Percentiles rank a stretch among this genome's conserved stretches.
Conservation (phyloP, 192 early-diverging fungal genomes). For the Linnemannia schmuckeri region DNA sequence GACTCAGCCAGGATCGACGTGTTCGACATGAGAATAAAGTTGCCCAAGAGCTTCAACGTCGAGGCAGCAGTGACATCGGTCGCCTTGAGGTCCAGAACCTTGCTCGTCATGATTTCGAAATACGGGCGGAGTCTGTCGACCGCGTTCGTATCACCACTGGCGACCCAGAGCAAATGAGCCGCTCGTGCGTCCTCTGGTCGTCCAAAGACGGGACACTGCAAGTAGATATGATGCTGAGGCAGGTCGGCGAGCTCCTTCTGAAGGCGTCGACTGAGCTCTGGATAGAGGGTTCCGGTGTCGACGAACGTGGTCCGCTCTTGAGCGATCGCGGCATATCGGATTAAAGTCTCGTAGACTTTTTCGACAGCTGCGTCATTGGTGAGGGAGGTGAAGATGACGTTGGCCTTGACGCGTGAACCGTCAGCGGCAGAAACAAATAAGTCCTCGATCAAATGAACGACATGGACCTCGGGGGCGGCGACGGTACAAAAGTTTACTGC, state of each 20-base stretch:
- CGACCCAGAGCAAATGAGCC: conserved; percentile 63
- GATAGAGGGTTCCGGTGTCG: conserved; percentile 71
- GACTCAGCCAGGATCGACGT: conserved; percentile 71
- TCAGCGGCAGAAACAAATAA: conserved; percentile 21
- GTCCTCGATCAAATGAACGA: conserved; percentile 43
- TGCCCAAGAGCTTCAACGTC: conserved; percentile 71
- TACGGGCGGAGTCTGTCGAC: conserved; percentile 47
- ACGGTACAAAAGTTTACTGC: neutral
- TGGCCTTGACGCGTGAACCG: conserved; percentile 26
- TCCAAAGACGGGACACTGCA: conserved; percentile 66
- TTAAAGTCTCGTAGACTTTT: conserved; percentile 41
- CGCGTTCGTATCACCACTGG: conserved; percentile 59
- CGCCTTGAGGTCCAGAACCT: conserved; percentile 59
- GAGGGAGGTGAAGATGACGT: conserved; percentile 71
- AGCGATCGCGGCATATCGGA: neutral
- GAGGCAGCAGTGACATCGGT: conserved; percentile 56
- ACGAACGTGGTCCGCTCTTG: conserved; percentile 55
- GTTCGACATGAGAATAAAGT: conserved; percentile 65
- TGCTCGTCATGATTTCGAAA: conserved; percentile 58
- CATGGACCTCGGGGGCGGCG: conserved; percentile 40
- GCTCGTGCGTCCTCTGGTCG: conserved; percentile 58
- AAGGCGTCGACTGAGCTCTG: conserved; percentile 44
- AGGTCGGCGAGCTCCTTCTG: conserved; percentile 7
- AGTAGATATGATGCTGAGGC: conserved; percentile 25
- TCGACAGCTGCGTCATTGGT: conserved; percentile 68